Evolutionary conservation across 2,329 filamentous ascomycete species (phyloP).

Genomic region (Simplicillium aogashimaense): DNA sequence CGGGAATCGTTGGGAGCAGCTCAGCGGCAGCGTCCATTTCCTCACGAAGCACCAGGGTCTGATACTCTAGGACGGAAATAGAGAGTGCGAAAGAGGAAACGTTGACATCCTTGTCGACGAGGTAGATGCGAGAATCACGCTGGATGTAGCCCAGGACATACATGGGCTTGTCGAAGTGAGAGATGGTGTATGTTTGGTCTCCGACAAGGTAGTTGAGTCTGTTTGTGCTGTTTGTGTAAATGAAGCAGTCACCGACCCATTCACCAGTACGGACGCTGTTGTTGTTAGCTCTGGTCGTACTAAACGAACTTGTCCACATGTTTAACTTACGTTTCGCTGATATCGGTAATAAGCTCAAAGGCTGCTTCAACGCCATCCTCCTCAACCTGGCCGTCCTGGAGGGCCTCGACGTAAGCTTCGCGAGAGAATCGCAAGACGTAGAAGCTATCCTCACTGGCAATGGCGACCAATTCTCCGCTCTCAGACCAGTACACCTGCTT

Average conservation of each 20-base stretch:
- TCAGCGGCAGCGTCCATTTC: constrained; percentile 89
- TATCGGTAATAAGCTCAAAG: constrained; percentile 93
- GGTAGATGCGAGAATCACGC: constrained; percentile 87
- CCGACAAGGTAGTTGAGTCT: constrained; percentile 95
- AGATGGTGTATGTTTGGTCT: constrained; percentile 95
- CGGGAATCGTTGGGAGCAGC: constrained; percentile 71
- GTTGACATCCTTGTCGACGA: constrained; percentile 90
- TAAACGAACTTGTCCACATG: too few relatives aligned
- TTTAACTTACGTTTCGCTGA: constrained; percentile 65
- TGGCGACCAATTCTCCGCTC: constrained; percentile 81
- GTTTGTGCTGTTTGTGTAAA: constrained; percentile 96
- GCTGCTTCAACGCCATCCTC: constrained; percentile 89
- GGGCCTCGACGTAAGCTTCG: constrained; percentile 75
- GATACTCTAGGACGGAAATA: constrained; percentile 88
- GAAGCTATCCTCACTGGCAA: constrained; percentile 91
- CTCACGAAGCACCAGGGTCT: constrained; percentile 86
- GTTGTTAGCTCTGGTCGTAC: constrained; percentile 13
- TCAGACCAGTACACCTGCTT: constrained; percentile 93
- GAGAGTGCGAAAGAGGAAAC: constrained; percentile 87
- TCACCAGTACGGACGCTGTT: constrained; percentile 78
- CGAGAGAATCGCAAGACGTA: constrained; percentile 89
- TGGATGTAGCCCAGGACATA: constrained; percentile 94
- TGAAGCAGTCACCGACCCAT: constrained; percentile 98
- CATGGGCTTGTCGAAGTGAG: constrained; percentile 91
- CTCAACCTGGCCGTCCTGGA: constrained; percentile 75